phyloP scores from a whole-genome alignment of 2,329 filamentous ascomycete genomes.

The Botrytis tulipae region DNA sequence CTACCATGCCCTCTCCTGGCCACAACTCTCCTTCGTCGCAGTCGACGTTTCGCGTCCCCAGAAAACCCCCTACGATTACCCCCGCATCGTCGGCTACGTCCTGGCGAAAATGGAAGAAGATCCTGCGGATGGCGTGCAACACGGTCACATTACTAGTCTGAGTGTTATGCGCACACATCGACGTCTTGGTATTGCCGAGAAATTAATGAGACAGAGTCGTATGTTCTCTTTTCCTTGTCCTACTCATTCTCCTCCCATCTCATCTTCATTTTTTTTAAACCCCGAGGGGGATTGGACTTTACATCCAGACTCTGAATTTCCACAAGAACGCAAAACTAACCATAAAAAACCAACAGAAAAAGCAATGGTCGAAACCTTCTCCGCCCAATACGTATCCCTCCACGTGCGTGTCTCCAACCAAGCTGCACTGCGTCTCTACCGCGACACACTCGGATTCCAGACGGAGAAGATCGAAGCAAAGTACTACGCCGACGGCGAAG shows the following conservation, averaged over 20 bases:
- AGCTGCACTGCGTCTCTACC: slow-evolving; percentile 88
- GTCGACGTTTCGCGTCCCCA: slow-evolving; percentile 83
- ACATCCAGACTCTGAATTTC: too few relatives aligned
- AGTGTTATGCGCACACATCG: slow-evolving; percentile 96
- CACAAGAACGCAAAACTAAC: background rate
- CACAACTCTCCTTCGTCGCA: slow-evolving; percentile 93
- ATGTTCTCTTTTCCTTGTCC: slow-evolving; percentile 43
- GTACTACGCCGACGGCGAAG: slow-evolving; percentile 97
- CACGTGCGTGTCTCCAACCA: slow-evolving; percentile 94
- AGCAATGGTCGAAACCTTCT: slow-evolving; percentile 95
- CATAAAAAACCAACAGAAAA: slow-evolving; percentile 56
- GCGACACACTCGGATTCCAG: slow-evolving; percentile 85
- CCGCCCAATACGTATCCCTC: slow-evolving; percentile 87
- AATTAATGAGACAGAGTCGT: slow-evolving; percentile 96
- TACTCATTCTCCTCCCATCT: background rate
- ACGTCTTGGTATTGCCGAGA: slow-evolving; percentile 87
- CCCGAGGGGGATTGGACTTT: background rate
- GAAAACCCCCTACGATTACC: slow-evolving; percentile 80
- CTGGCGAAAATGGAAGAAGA: slow-evolving; percentile 99
- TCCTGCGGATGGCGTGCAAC: slow-evolving; percentile 81
- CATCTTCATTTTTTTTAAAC: too few relatives aligned
- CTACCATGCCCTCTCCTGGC: slow-evolving; percentile 98
- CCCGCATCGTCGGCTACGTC: slow-evolving; percentile 98
- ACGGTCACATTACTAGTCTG: slow-evolving; percentile 94
- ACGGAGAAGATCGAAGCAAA: slow-evolving; percentile 82